Conservation (phyloP, 495 filamentous ascomycete genomes). For the Podospora pseudocomata region DNA sequence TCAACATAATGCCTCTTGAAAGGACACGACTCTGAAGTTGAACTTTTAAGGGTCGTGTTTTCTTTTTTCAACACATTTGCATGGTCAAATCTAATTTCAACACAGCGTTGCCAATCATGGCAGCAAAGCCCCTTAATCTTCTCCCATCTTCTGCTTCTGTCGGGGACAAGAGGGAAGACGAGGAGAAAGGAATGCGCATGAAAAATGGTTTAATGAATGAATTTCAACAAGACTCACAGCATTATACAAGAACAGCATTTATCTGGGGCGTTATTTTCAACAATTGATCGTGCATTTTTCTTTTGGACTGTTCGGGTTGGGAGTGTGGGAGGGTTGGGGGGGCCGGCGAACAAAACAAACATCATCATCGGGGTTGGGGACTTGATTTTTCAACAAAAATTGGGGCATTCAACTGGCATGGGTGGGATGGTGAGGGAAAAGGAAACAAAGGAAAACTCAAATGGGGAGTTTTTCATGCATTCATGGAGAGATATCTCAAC, state of each 20-base stretch:
- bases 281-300: background rate
- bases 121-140: background rate
- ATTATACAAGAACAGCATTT: slow-evolving; percentile 17
- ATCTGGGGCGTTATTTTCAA: slow-evolving; percentile 22
- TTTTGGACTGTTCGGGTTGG: background rate
- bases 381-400: slow-evolving; percentile 40
- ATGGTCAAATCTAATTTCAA: slow-evolving; percentile 21
- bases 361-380: slow-evolving; percentile 1
- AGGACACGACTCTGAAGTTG: slow-evolving; percentile 7
- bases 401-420: slow-evolving; percentile 10
- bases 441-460: slow-evolving; percentile 8
- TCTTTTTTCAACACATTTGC: slow-evolving; percentile 27
- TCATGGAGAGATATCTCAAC: slow-evolving; percentile 35
- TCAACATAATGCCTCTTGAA: slow-evolving; percentile 25
- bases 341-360: background rate
- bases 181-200: background rate
- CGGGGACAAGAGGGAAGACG: background rate
- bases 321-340: background rate
- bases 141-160: background rate
- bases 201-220: background rate
- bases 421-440: slow-evolving; percentile 11
- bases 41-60: background rate
- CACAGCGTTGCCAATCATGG: slow-evolving; percentile 16
- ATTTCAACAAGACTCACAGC: background rate
- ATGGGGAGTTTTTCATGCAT: slow-evolving; percentile 20